Evolutionary conservation across 2,329 filamentous ascomycete species (phyloP).

Genomic region (Aspergillus fijiensis): DNA sequence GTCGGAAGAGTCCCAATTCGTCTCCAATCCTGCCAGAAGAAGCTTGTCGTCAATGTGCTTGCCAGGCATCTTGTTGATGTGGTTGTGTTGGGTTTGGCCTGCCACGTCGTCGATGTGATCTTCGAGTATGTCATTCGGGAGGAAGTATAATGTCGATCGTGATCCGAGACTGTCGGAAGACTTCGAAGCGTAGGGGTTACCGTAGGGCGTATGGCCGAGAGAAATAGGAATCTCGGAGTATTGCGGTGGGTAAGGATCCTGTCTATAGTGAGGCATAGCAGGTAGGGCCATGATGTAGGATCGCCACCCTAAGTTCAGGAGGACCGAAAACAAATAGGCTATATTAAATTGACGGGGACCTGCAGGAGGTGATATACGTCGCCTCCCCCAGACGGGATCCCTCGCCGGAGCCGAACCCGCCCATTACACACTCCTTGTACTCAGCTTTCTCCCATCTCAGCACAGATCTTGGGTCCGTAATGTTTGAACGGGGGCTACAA

Average conservation of each 20-base stretch:
- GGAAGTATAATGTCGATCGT: slow-evolving; percentile 3
- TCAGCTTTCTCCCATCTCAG: background rate
- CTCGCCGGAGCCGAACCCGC: background rate
- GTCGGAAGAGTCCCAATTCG: slow-evolving; percentile 2
- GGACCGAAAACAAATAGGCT: background rate
- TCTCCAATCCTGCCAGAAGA: slow-evolving; percentile 6
- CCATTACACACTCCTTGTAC: background rate
- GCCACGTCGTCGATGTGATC: slow-evolving; percentile 1
- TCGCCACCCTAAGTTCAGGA: background rate
- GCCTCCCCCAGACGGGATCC: slow-evolving; percentile 3
- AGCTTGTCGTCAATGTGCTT: background rate
- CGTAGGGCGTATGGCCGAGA: background rate
- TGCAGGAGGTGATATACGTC: slow-evolving; percentile 7
- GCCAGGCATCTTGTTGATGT: background rate
- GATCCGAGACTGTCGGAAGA: slow-evolving; percentile 2
- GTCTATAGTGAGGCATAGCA: slow-evolving; percentile 4
- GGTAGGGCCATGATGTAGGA: slow-evolving; percentile 3
- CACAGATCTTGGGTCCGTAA: slow-evolving; percentile 6
- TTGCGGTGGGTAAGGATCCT: background rate
- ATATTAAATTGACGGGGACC: background rate
- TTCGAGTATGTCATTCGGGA: slow-evolving; percentile 5
- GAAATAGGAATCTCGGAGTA: background rate
- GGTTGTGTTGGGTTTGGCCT: background rate
- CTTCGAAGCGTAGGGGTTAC: background rate
- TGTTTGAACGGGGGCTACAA: slow-evolving; percentile 2